phyloP scores from a whole-genome alignment of 768 basidiomycete species.

The Mrakia frigida region DNA sequence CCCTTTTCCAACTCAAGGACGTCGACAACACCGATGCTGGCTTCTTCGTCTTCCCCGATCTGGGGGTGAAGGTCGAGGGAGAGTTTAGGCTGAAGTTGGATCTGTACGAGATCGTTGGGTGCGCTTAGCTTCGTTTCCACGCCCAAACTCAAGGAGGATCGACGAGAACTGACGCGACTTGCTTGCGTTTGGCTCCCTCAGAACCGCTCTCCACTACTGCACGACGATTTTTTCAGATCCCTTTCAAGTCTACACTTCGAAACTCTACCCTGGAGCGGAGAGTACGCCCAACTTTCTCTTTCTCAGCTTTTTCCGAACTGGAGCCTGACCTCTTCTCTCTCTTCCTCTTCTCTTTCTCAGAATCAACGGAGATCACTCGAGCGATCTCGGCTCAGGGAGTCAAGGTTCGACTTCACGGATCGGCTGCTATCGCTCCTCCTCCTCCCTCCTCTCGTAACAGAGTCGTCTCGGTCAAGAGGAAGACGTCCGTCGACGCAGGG shows the following conservation, averaged over 20 bases:
- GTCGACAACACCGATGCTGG: conserved; percentile 63
- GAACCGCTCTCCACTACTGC: conserved; percentile 79
- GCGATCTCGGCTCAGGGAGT: conserved; percentile 23
- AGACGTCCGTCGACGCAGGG: not conserved
- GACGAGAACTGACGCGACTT: not conserved
- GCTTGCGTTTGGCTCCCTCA: conserved; percentile 20
- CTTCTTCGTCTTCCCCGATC: conserved; percentile 94
- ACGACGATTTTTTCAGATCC: conserved; percentile 80
- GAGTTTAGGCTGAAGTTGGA: conserved; percentile 72
- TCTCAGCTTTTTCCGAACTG: not conserved
- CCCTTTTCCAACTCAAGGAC: conserved; percentile 82
- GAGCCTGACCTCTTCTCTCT: not conserved
- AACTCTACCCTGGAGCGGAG: conserved; percentile 51
- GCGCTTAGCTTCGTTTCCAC: conserved; percentile 44
- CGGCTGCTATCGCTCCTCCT: not conserved
- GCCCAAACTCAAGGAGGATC: not conserved
- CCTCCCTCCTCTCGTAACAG: not conserved
- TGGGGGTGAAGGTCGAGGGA: conserved; percentile 86
- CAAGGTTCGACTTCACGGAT: conserved; percentile 21
- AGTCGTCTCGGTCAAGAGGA: conserved; percentile 20
- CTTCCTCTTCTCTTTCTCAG: not conserved
- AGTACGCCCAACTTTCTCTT: not conserved
- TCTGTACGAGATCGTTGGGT: conserved; percentile 90
- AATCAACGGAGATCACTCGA: not conserved
- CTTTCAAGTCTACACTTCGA: conserved; percentile 92